Base-by-base conservation (phyloP, 2,329 filamentous ascomycete genomes). In the Colletotrichum sp. region DNA sequence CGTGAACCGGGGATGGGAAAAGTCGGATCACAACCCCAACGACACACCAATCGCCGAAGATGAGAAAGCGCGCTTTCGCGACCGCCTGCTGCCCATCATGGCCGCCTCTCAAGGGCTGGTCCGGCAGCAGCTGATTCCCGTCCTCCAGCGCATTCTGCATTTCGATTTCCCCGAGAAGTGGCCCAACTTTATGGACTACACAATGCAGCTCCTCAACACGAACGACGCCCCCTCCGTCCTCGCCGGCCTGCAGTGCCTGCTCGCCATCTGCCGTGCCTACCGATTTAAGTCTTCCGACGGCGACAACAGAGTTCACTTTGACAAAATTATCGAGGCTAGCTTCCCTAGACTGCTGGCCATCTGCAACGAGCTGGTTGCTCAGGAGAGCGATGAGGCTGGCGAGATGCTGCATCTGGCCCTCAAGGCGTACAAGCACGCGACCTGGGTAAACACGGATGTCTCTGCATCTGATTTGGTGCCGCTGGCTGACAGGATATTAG, bases 391-490 rank as follows among this genome's bases (percentile, higher is more conserved):
- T 80, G 97, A 99, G 86, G 97, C 96, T 22, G 96, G 95, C 75
- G 97, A 99, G 88, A 99, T 99, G 95, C 89, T 99, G 80, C 95
- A 98, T 83, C 93, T 98, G 75, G 95, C 98, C 71, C 91, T 99
- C 82, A 99, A 99, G 89, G 94, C 96, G 48, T 99, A 98, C 87
- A 99, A 99, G 88, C 96, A 99, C 87, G 96, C 97, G 64, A 98
- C 98, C 81, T 99, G 98, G 90, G 95, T 98, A 83, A 48, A 8
- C 52, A 63, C 55, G 67, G 30, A 36, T 55, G 16, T 12, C 55
- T 52, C 16, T 39, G 26, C 9, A 57, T 59, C 34, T 60, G 60
- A 52, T 48, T 62, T 48, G 60, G 62, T 68, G 63, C n/a, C 4
- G 48, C 44, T 73, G 52, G 71, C 78, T 78, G 72, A 82, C 86